Evolutionary conservation across 225 moss, liverwort and hornwort species (phyloP).

Genomic region (Straminergon stramineum): DNA sequence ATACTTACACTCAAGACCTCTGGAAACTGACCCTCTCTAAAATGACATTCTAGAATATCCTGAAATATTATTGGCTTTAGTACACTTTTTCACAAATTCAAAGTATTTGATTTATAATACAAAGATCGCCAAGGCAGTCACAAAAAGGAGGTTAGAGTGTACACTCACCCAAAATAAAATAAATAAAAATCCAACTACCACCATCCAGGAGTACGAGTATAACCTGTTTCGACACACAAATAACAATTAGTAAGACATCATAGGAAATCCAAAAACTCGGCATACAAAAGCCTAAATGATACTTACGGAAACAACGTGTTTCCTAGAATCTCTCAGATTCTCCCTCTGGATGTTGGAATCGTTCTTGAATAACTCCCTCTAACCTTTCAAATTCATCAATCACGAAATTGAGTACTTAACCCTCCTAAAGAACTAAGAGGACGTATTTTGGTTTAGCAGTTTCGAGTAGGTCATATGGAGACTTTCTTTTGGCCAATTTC

Average conservation of each 20-base stretch:
- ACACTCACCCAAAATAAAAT: conserved; percentile 10
- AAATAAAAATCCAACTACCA: background rate
- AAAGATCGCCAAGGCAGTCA: background rate
- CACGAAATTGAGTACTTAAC: background rate
- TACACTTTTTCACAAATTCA: background rate
- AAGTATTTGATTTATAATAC: too few species aligned
- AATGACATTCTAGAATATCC: background rate
- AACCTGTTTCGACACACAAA: background rate
- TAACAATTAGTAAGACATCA: background rate
- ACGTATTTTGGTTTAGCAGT: background rate
- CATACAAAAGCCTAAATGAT: background rate
- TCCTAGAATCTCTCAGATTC: background rate
- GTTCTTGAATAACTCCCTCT: background rate
- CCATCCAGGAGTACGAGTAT: background rate
- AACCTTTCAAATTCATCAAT: background rate
- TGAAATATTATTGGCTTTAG: background rate
- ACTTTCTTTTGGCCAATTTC: background rate
- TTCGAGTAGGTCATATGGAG: background rate
- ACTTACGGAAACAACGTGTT: background rate
- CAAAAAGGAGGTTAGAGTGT: background rate
- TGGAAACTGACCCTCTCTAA: background rate
- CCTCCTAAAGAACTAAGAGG: background rate
- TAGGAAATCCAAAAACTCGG: background rate
- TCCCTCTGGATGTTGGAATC: background rate
- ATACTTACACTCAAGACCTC: background rate